Conservation (phyloP, 2,329 filamentous ascomycete genomes). For the Colletotrichum musae region DNA sequence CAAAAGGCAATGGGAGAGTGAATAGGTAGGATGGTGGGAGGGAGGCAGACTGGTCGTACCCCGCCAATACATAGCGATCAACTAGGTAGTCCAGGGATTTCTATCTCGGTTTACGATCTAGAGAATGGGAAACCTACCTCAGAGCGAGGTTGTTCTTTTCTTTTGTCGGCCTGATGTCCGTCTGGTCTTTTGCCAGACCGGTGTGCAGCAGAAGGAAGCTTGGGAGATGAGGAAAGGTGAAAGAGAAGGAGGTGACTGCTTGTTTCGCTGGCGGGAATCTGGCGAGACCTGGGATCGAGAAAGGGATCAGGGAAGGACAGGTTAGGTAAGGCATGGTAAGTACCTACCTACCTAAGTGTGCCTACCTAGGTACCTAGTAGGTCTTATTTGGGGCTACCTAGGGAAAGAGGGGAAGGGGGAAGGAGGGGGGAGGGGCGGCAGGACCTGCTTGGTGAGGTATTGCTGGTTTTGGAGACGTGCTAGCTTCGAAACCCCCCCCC, state of each 20-base stretch:
- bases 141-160: not conserved
- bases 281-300: slow-evolving; percentile 19
- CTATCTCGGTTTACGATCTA: not conserved
- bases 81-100: too few relatives aligned
- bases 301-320: slow-evolving; percentile 8
- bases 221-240: slow-evolving; percentile 2
- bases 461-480: slow-evolving; percentile 30
- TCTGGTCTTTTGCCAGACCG: slow-evolving; percentile 6
- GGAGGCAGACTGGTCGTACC: slow-evolving; percentile 1
- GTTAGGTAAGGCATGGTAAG: too few relatives aligned
- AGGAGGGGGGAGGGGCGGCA: not conserved
- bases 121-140: not conserved
- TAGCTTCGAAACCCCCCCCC: slow-evolving; percentile 29
- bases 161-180: slow-evolving; percentile 21
- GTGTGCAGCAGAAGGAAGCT: slow-evolving; percentile 4
- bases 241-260: slow-evolving; percentile 3
- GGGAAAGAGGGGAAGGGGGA: not conserved
- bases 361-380: too few relatives aligned
- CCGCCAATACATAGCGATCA: not conserved
- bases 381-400: not conserved
- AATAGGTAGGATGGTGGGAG: not conserved
- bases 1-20: too few relatives aligned
- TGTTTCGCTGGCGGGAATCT: slow-evolving; percentile 14
- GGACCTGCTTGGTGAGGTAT: not conserved
- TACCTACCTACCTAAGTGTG: too few relatives aligned